Evolutionary conservation across 106 monocot genomes (phyloP).

Genomic region (Triglochin maritima): DNA sequence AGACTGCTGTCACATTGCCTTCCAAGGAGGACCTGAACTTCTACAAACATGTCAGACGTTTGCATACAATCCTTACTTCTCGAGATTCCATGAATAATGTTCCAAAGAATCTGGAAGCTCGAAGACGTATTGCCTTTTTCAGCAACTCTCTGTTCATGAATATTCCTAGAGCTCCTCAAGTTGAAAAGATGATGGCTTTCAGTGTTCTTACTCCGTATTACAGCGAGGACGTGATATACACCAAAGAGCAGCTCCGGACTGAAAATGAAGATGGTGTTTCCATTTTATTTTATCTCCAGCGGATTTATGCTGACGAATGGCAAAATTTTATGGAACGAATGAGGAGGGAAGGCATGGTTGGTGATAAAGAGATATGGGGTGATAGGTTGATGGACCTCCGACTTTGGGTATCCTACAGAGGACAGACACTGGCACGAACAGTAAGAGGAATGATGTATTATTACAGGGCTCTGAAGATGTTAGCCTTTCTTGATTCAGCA

Average conservation of each 20-base stretch:
- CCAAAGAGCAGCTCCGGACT: conserved; percentile 12
- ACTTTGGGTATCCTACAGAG: conserved; percentile 20
- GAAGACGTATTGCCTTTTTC: conserved; percentile 22
- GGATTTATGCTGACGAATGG: conserved; percentile 26
- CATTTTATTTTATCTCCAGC: conserved; percentile 23
- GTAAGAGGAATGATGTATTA: conserved; percentile 31
- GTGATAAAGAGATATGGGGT: conserved; percentile 13
- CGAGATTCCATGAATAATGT: conserved; percentile 19
- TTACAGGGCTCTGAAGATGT: conserved; percentile 23
- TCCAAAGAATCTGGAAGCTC: conserved; percentile 26
- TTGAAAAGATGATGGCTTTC: conserved; percentile 23
- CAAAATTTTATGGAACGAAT: conserved; percentile 23
- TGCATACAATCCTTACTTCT: conserved; percentile 18
- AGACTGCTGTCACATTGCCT: conserved; percentile 11
- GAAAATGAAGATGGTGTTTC: conserved; percentile 27
- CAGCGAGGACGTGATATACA: conserved; percentile 22
- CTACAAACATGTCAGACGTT: conserved; percentile 20
- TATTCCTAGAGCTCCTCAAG: conserved; percentile 25
- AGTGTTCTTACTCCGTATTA: conserved; percentile 27
- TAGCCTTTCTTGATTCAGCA: conserved; percentile 20
- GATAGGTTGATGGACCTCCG: conserved; percentile 19
- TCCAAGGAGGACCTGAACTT: conserved; percentile 6
- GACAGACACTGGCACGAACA: conserved; percentile 16
- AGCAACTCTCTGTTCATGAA: conserved; percentile 31
- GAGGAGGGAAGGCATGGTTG: conserved; percentile 13